These are phyloP conservation scores for Coemansia sp. DNA, from an alignment of 192 early-diverging fungal species.

Conservation along the genomic window DNA sequence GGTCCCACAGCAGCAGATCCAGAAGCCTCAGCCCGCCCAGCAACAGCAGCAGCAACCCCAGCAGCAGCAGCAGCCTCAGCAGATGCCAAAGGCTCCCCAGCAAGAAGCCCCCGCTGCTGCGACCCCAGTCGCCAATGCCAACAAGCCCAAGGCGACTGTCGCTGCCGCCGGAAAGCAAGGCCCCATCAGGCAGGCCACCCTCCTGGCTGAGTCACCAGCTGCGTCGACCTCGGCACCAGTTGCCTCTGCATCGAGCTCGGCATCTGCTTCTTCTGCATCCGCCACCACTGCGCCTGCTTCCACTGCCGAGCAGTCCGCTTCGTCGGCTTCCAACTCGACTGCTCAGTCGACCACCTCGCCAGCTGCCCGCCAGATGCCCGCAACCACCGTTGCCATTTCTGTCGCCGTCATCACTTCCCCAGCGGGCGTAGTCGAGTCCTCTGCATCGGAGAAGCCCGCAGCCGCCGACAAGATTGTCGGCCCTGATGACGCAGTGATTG, in stretches of 20 bases:
- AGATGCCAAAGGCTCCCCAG: constrained; percentile 11
- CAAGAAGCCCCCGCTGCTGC: background rate
- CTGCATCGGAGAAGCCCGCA: background rate
- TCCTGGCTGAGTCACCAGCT: constrained; percentile 8
- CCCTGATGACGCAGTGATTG: background rate
- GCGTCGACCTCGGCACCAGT: constrained; percentile 16
- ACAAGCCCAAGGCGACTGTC: background rate
- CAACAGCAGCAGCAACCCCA: constrained; percentile 21
- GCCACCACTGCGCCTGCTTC: background rate
- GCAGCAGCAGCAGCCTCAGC: constrained; percentile 18
- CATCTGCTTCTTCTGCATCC: background rate
- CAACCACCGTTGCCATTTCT: background rate
- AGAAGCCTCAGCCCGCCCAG: constrained; percentile 10
- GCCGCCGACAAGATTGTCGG: constrained; percentile 3
- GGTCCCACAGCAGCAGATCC: constrained; percentile 12
- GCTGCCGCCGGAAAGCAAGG: constrained; percentile 33
- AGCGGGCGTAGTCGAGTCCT: background rate
- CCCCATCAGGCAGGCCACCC: constrained; percentile 21
- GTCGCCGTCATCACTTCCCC: background rate
- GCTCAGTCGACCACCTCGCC: background rate
- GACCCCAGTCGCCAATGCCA: background rate
- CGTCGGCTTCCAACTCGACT: background rate
- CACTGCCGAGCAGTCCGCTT: background rate
- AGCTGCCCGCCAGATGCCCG: background rate
- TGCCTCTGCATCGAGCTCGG: background rate